Percentiles rank a stretch among this genome's conserved stretches.
These are phyloP conservation scores for Mortierella polycephala DNA, from an alignment of 371 early-diverging fungal species.

Conservation along the genomic window DNA sequence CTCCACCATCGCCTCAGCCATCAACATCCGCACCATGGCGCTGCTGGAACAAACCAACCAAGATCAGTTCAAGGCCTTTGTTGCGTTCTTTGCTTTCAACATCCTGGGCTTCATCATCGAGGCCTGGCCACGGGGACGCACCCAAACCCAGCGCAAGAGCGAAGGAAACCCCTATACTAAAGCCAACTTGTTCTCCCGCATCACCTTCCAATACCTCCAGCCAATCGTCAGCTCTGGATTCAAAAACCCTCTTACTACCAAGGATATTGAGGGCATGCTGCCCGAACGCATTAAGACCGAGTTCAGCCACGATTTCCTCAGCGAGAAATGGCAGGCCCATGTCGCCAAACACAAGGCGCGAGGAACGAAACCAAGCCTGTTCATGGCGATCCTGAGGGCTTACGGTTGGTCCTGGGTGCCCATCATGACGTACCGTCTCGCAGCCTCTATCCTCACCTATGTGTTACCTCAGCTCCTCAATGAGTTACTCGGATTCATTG, in stretches of 20 bases:
- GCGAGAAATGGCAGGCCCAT: slow-evolving; percentile 26
- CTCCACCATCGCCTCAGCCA: slow-evolving; percentile 34
- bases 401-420: slow-evolving; percentile 33
- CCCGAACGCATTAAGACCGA: slow-evolving; percentile 35
- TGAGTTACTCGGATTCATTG: slow-evolving; percentile 26
- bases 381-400: slow-evolving; percentile 26
- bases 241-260: slow-evolving; percentile 29
- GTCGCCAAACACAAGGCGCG: slow-evolving; percentile 29
- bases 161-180: slow-evolving; percentile 27
- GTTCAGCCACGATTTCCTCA: slow-evolving; percentile 27
- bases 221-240: slow-evolving; percentile 37
- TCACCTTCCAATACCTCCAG: slow-evolving; percentile 44
- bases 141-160: slow-evolving; percentile 33
- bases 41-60: slow-evolving; percentile 18
- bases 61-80: slow-evolving; percentile 45
- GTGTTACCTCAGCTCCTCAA: slow-evolving; percentile 42
- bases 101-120: slow-evolving; percentile 37
- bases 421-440: slow-evolving; percentile 28
- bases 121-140: slow-evolving; percentile 44
- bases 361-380: slow-evolving; percentile 36
- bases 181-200: slow-evolving; percentile 43
- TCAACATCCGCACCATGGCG: slow-evolving; percentile 53
- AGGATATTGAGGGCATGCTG: slow-evolving; percentile 53
- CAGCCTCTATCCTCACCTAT: slow-evolving; percentile 39
- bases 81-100: slow-evolving; percentile 39